A percentile compares a stretch with the other conserved stretches of the same genome.
These are phyloP conservation scores for Malus hybrid DNA, from an alignment of 331 rosid genomes.

Conservation along the genomic window DNA sequence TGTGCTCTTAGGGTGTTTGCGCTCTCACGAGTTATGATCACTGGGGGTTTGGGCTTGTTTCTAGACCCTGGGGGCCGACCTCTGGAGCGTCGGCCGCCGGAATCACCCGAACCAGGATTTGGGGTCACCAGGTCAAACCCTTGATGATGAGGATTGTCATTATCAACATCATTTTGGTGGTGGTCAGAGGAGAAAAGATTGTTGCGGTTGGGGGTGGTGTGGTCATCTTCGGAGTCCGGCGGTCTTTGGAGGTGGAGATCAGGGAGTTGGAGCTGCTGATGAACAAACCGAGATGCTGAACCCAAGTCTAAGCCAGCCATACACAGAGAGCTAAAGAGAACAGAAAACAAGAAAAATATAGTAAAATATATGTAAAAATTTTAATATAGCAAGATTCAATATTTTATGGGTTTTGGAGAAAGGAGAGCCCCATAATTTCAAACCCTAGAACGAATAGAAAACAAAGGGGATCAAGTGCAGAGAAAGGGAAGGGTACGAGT, in stretches of 20 bases:
- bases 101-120: slow-evolving; percentile 46
- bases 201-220: slow-evolving; percentile 7
- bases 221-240: slow-evolving; percentile 18
- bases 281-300: slow-evolving; percentile 85
- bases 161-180: slow-evolving; percentile 14
- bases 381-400: slow-evolving; percentile 22
- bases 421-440: slow-evolving; percentile 39
- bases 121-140: slow-evolving; percentile 44
- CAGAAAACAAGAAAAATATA: slow-evolving; percentile 34
- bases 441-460: slow-evolving; percentile 69
- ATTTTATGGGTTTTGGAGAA: slow-evolving; percentile 29
- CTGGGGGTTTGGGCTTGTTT: slow-evolving; percentile 70
- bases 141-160: slow-evolving; percentile 28
- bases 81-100: slow-evolving; percentile 52
- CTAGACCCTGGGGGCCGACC: slow-evolving; percentile 85
- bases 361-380: neutral
- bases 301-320: slow-evolving; percentile 98
- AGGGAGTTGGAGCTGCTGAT: slow-evolving; percentile 68
- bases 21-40: slow-evolving; percentile 81
- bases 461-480: slow-evolving; percentile 51
- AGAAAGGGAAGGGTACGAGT: slow-evolving; percentile 19
- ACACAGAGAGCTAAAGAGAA: slow-evolving; percentile 33
- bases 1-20: slow-evolving; percentile 87
- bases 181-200: slow-evolving; percentile 15
- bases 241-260: slow-evolving; percentile 51